Percentiles rank a stretch among this genome's conserved stretches.
phyloP scores from a whole-genome alignment of 2,329 filamentous ascomycete species.

The Capronia epimyces region DNA sequence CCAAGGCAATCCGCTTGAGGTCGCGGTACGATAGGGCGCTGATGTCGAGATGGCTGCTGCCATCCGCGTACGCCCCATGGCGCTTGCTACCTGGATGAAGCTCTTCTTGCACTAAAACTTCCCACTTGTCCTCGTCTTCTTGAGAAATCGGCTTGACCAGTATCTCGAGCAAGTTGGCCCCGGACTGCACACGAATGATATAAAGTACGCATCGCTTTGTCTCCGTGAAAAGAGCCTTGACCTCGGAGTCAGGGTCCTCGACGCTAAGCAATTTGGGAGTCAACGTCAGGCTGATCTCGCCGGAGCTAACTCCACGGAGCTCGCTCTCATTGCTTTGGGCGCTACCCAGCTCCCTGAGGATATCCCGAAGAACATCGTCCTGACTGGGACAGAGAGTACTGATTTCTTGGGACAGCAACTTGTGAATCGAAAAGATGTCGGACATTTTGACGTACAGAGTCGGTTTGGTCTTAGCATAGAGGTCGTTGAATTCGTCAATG shows the following conservation, averaged over 20 bases:
- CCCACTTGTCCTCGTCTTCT: slow-evolving; percentile 89
- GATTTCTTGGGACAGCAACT: slow-evolving; percentile 74
- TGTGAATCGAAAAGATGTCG: slow-evolving; percentile 95
- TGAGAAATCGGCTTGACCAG: slow-evolving; percentile 79
- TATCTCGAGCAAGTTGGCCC: slow-evolving; percentile 87
- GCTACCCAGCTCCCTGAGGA: slow-evolving; percentile 87
- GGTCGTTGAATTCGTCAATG: slow-evolving; percentile 97
- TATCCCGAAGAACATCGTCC: slow-evolving; percentile 84
- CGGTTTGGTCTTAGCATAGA: slow-evolving; percentile 92
- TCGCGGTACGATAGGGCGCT: slow-evolving; percentile 85
- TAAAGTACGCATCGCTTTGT: slow-evolving; percentile 96
- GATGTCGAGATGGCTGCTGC: slow-evolving; percentile 77
- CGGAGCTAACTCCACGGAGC: slow-evolving; percentile 76
- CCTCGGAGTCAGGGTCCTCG: slow-evolving; percentile 85
- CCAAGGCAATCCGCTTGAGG: slow-evolving; percentile 84
- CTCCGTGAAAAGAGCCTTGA: slow-evolving; percentile 94
- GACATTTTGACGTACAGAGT: slow-evolving; percentile 99
- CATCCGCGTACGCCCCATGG: slow-evolving; percentile 82
- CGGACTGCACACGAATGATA: slow-evolving; percentile 93
- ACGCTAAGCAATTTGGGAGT: slow-evolving; percentile 84
- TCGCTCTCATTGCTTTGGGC: slow-evolving; percentile 96
- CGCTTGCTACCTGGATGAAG: slow-evolving; percentile 63
- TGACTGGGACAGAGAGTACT: slow-evolving; percentile 68
- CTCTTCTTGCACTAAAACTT: slow-evolving; percentile 73
- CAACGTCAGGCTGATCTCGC: slow-evolving; percentile 84